These are phyloP conservation scores for Roridomyces roridus DNA, from an alignment of 768 basidiomycete genomes.

Conservation along the genomic window DNA sequence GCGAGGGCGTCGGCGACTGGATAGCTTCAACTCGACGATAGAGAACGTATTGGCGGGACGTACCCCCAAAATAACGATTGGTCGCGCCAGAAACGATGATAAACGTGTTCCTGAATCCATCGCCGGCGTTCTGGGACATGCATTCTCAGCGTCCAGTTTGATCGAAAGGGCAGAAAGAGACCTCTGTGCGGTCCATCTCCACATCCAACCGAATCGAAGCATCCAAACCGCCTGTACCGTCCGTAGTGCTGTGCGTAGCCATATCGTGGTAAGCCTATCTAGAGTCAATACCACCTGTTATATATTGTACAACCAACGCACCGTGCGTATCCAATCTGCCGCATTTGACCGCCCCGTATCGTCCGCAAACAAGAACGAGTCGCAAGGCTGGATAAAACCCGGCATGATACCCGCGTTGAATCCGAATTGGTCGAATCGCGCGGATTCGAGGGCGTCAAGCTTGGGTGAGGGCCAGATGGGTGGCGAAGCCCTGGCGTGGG, in stretches of 20 bases:
- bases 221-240: slow-evolving; percentile 32
- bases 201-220: slow-evolving; percentile 28
- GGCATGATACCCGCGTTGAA: background rate
- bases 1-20: background rate
- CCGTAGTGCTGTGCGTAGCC: slow-evolving; percentile 27
- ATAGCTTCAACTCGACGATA: too few relatives aligned
- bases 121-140: background rate
- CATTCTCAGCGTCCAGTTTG: too few relatives aligned
- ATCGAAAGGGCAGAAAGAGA: background rate
- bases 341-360: background rate
- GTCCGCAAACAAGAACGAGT: background rate
- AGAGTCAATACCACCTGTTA: background rate
- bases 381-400: background rate
- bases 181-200: slow-evolving; percentile 8
- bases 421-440: background rate
- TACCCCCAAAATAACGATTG: too few relatives aligned
- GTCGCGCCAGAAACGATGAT: too few relatives aligned
- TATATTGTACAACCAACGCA: background rate
- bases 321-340: slow-evolving; percentile 1
- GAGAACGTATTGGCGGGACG: too few relatives aligned
- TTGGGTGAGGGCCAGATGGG: background rate
- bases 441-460: background rate
- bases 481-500: too few relatives aligned
- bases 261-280: slow-evolving; percentile 31
- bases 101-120: background rate